These are phyloP conservation scores for Candida anglica DNA, from an alignment of 805 yeast genomes.

Conservation along the genomic window DNA sequence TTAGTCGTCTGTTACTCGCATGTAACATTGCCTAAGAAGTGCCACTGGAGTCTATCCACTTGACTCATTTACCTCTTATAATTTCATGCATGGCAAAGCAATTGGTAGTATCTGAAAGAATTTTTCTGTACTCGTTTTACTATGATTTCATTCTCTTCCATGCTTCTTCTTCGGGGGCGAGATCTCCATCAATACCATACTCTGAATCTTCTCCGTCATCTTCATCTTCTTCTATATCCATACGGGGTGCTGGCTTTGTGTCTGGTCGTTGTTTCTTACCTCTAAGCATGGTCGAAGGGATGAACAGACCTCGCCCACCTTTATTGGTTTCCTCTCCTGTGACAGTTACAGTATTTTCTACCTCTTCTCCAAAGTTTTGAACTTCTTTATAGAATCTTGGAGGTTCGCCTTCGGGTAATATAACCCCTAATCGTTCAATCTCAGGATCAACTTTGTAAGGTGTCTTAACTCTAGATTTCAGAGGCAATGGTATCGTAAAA, in stretches of 20 bases:
- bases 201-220: conserved; percentile 6
- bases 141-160: too few species aligned
- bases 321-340: too few species aligned
- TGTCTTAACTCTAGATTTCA: conserved; percentile 7
- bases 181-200: conserved; percentile 2
- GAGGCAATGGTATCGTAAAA: conserved; percentile 7
- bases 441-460: conserved; percentile 23
- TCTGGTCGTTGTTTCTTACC: conserved; percentile 2
- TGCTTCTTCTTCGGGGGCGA: conserved; percentile 9
- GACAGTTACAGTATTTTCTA: too few species aligned
- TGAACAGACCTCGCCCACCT: too few species aligned
- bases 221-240: background rate
- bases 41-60: too few species aligned
- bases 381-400: conserved; percentile 46
- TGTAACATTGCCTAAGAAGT: too few species aligned
- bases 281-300: too few species aligned
- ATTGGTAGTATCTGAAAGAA: too few species aligned
- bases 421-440: conserved; percentile 21
- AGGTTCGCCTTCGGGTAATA: conserved; percentile 38
- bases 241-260: background rate
- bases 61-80: too few species aligned
- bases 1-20: too few species aligned
- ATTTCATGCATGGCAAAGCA: too few species aligned
- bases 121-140: too few species aligned
- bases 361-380: conserved; percentile 22